Conservation (phyloP, 345 rosid genomes). For the Hibiscus trionum region DNA sequence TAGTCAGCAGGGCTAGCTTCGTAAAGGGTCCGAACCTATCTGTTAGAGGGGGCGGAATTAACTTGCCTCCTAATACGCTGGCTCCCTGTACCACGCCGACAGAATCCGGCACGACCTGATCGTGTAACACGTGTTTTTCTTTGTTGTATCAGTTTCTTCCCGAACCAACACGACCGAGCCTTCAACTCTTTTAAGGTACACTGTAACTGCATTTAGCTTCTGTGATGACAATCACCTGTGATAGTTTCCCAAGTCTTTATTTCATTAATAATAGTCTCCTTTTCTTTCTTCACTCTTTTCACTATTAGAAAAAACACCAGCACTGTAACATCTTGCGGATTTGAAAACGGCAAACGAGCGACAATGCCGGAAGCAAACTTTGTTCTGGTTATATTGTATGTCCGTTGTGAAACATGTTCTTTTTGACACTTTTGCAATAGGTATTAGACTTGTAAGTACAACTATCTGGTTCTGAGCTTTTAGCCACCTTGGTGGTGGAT, state of each 20-base stretch:
- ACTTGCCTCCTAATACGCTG: conserved; percentile 42
- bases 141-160: conserved; percentile 26
- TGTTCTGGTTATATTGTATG: neutral
- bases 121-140: conserved; percentile 10
- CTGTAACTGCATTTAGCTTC: conserved; percentile 33
- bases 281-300: neutral
- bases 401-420: neutral
- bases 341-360: neutral
- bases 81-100: conserved; percentile 54
- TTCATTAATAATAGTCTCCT: neutral
- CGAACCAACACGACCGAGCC: conserved; percentile 22
- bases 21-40: conserved; percentile 38
- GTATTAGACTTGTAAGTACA: neutral
- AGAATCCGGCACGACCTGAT: conserved; percentile 31
- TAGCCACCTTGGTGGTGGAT: neutral
- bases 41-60: conserved; percentile 68
- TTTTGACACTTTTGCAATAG: neutral
- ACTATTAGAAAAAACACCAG: neutral
- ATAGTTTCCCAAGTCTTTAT: conserved; percentile 2
- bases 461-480: neutral
- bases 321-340: neutral
- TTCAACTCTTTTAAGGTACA: conserved; percentile 23
- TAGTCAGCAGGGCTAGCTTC: conserved; percentile 46
- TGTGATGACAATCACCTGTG: conserved; percentile 17
- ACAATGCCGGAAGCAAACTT: neutral